These are phyloP conservation scores for Exophiala calicioides DNA, from an alignment of 2,329 filamentous ascomycete genomes.

Conservation along the genomic window DNA sequence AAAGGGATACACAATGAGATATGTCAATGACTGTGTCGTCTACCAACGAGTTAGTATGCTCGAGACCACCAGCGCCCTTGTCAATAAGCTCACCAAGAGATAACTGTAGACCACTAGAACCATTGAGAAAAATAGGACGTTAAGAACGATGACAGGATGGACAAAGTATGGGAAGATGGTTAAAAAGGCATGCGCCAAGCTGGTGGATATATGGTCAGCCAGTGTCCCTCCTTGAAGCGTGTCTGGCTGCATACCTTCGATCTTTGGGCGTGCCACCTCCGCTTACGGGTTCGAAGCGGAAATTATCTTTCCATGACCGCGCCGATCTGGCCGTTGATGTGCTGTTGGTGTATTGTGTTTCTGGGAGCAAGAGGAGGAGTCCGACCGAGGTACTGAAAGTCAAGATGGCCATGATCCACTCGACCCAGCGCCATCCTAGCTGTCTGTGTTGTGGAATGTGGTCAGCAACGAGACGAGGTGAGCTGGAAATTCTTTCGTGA, in stretches of 20 bases:
- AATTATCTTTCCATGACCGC: slow-evolving; percentile 13
- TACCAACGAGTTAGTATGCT: not conserved
- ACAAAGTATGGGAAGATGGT: slow-evolving; percentile 17
- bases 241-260: slow-evolving; percentile 5
- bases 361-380: slow-evolving; percentile 21
- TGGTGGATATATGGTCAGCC: slow-evolving; percentile 1
- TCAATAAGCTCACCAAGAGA: slow-evolving; percentile 10
- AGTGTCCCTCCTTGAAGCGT: not conserved
- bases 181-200: slow-evolving; percentile 7
- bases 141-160: slow-evolving; percentile 17
- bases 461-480: too few species aligned
- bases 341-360: slow-evolving; percentile 15
- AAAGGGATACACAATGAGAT: slow-evolving; percentile 63
- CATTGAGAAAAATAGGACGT: slow-evolving; percentile 18
- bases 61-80: not conserved
- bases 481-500: not conserved
- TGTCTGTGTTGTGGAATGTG: not conserved
- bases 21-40: slow-evolving; percentile 50
- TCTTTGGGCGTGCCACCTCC: slow-evolving; percentile 17
- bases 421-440: slow-evolving; percentile 19
- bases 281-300: slow-evolving; percentile 16
- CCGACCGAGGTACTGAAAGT: slow-evolving; percentile 50
- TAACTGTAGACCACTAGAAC: slow-evolving; percentile 13
- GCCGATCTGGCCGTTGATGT: not conserved
- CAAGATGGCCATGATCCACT: slow-evolving; percentile 24